Evolutionary conservation across 768 basidiomycete species (phyloP).

Genomic region (Leccinum sublutescens): DNA sequence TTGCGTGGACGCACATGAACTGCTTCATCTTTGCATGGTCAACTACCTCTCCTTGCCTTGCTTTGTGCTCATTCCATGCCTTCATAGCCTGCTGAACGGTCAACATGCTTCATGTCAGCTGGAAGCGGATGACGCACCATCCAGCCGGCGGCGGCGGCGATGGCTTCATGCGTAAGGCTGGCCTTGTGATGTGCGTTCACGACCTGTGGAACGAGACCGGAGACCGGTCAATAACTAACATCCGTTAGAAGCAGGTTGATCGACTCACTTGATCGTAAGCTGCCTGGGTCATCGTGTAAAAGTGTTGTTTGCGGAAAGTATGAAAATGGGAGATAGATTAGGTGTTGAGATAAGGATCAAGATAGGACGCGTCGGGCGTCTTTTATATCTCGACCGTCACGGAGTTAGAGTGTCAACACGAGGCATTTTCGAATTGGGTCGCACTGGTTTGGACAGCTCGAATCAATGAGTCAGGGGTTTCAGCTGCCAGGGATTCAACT

Average conservation of each 20-base stretch:
- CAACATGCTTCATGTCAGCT: not conserved
- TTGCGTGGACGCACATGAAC: slow-evolving; percentile 36
- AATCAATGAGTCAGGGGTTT: not conserved
- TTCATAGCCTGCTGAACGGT: slow-evolving; percentile 52
- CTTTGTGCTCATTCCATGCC: slow-evolving; percentile 56
- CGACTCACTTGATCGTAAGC: slow-evolving; percentile 22
- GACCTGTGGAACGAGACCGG: slow-evolving; percentile 34
- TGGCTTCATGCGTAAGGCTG: slow-evolving; percentile 59
- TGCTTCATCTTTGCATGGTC: slow-evolving; percentile 59
- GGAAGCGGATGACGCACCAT: slow-evolving; percentile 39
- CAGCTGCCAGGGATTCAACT: not conserved
- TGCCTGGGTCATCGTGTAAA: slow-evolving; percentile 13
- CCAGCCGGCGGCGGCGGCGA: slow-evolving; percentile 65
- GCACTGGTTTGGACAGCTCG: slow-evolving; percentile 10
- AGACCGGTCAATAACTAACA: not conserved
- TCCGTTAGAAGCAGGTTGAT: not conserved
- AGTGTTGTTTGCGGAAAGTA: not conserved
- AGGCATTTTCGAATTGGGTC: not conserved
- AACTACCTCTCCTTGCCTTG: slow-evolving; percentile 45
- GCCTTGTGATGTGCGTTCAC: slow-evolving; percentile 54
- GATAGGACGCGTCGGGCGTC: not conserved
- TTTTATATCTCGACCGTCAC: slow-evolving; percentile 15
- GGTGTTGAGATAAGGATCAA: slow-evolving; percentile 13
- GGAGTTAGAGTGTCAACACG: not conserved
- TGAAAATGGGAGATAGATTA: not conserved